Evolutionary conservation across 2,329 filamentous ascomycete genomes (phyloP).

Genomic region (Xylariomycetidae sp.): DNA sequence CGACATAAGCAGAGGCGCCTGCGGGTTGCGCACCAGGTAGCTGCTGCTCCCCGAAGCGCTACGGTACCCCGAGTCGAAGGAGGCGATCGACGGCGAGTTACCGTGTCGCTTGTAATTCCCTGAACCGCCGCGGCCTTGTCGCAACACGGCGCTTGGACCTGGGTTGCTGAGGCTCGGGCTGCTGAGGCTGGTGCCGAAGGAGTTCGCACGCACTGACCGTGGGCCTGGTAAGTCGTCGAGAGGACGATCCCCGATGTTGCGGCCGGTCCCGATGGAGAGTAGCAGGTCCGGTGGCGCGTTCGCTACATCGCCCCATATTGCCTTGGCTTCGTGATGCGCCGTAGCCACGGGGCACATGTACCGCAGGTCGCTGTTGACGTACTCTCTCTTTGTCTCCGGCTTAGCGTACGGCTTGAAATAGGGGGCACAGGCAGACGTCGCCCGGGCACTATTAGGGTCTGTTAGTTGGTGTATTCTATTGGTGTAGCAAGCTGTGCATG

Average conservation of each 20-base stretch:
- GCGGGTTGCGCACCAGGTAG: conserved; percentile 24
- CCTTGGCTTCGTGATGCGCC: conserved; percentile 22
- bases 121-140: conserved; percentile 23
- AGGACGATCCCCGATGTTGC: conserved; percentile 21
- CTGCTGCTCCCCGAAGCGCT: conserved; percentile 12
- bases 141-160: conserved; percentile 17
- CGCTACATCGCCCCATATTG: conserved; percentile 22
- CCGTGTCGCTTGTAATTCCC: conserved; percentile 24
- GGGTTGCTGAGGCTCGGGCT: too few relatives aligned
- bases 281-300: conserved; percentile 20
- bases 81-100: conserved; percentile 1
- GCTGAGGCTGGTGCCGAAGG: conserved; percentile 14
- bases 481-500: background rate
- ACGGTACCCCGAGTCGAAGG: conserved; percentile 4
- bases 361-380: conserved; percentile 17
- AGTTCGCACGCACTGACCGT: conserved; percentile 15
- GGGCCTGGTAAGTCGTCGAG: conserved; percentile 9
- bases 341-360: conserved; percentile 21
- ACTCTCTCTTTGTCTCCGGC: conserved; percentile 18
- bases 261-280: conserved; percentile 25
- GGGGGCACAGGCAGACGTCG: conserved; percentile 24
- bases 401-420: conserved; percentile 26
- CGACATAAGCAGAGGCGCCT: conserved; percentile 22
- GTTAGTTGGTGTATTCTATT: conserved; percentile 1
- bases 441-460: conserved; percentile 18